A percentile compares a stretch with the other conserved stretches of the same genome.
Conservation (phyloP, 768 basidiomycete species). For the Fomitopsis serialis region DNA sequence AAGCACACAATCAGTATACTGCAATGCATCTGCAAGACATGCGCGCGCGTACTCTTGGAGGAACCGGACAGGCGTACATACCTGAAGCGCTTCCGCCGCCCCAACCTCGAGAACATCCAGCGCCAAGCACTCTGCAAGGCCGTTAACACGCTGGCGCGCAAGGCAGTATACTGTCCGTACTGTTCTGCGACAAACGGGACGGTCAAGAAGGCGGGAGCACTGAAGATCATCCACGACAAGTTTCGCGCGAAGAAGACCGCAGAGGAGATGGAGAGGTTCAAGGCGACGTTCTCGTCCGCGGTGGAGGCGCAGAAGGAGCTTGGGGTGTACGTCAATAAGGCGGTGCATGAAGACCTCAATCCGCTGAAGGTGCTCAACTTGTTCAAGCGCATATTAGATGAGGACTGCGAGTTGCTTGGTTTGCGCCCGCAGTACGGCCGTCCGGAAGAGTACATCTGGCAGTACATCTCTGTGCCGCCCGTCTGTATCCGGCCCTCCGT, state of each 20-base stretch:
- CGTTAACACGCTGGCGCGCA: slow-evolving; percentile 83
- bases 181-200: slow-evolving; percentile 92
- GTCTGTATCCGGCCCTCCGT: slow-evolving; percentile 97
- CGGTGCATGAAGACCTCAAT: slow-evolving; percentile 89
- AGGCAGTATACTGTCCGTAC: slow-evolving; percentile 88
- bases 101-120: slow-evolving; percentile 89
- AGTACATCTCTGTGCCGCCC: slow-evolving; percentile 96
- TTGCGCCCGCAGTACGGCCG: slow-evolving; percentile 83
- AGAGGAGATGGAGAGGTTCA: slow-evolving; percentile 85
- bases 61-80: slow-evolving; percentile 80
- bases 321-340: slow-evolving; percentile 77
- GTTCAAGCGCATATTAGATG: slow-evolving; percentile 88
- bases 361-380: slow-evolving; percentile 90
- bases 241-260: slow-evolving; percentile 91
- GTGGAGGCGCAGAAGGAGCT: slow-evolving; percentile 86
- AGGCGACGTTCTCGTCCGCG: slow-evolving; percentile 74
- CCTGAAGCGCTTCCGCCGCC: slow-evolving; percentile 86
- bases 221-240: slow-evolving; percentile 98
- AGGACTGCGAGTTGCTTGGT: slow-evolving; percentile 96
- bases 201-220: slow-evolving; percentile 91
- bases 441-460: slow-evolving; percentile 98
- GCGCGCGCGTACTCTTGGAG: slow-evolving; percentile 85
- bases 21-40: slow-evolving; percentile 98
- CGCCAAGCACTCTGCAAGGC: slow-evolving; percentile 77
- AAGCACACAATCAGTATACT: slow-evolving; percentile 90